Base-by-base conservation (phyloP, 495 filamentous ascomycete species). In the Tuber microsphaerosporum region DNA sequence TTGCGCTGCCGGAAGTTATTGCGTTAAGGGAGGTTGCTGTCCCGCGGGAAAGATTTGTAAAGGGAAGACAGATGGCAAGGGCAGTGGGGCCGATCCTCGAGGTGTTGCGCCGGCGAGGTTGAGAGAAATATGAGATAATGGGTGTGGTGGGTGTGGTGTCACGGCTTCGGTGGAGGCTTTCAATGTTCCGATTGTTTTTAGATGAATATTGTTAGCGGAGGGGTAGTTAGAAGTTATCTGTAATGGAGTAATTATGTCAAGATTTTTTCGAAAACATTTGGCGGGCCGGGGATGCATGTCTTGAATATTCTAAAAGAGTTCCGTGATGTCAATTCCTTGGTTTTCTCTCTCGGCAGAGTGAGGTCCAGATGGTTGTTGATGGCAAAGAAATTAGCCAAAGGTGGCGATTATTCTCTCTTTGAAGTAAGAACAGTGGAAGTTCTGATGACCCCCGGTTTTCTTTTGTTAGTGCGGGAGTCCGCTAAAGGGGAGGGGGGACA, bases 1-100 rank as follows among this genome's bases (percentile, higher is more conserved):
- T 70, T 79, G 76, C 68, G 73, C 61, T 16, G 77, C 77, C 0
- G 76, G 77, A 37, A 75, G 51, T 22, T 79, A 75, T 48, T 79
- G 77, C n/a, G 76, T 79, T 69, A 79, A 79, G 17, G 76, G 73
- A 42, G 77, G 77, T 43, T 79, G 77, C 20, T 79, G 77, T 37
- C 78, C 71, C 37, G 73, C 77, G 3, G 77, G 77, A 22, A 75
- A 72, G 46, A 75, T 75, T 26, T 79, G 77, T 48, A 79, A 75
- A 17, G 73, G 68, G 37, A 79, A 79, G 41, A 73, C 76, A 5
- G 77, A 76, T 17, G 77, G 76, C 17, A 79, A 79, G 44, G 75
- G 73, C 2, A 75, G 76, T 48, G 77, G 77, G 22, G 31, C 34
- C 42, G 76, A 79, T 42, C 72, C 73, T 7, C 74, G 77, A 22